Percentiles rank a stretch among this genome's conserved stretches.
These are phyloP conservation scores for Sporormia fimetaria DNA, from an alignment of 495 filamentous ascomycete genomes.

Conservation along the genomic window DNA sequence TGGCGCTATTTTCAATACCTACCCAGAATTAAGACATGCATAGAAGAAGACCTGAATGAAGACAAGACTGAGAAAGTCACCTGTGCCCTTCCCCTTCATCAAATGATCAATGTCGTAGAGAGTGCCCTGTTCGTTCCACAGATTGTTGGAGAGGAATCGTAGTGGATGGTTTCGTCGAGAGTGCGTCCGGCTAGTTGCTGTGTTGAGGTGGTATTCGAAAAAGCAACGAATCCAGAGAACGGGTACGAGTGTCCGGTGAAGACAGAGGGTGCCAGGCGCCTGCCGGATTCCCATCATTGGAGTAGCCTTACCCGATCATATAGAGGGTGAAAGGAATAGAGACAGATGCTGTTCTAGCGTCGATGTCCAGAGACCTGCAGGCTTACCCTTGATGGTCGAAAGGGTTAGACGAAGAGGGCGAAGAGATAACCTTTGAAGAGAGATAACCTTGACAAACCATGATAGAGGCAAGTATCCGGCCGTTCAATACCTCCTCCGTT, in stretches of 20 bases:
- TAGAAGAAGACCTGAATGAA: neutral
- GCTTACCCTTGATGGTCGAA: conserved; percentile 46
- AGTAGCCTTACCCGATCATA: no score
- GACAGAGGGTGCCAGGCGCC: no score
- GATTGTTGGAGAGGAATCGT: no score
- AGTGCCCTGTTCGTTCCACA: no score
- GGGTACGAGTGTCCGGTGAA: no score
- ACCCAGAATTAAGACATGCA: conserved; percentile 44
- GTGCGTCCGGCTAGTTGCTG: no score
- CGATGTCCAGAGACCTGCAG: conserved; percentile 1
- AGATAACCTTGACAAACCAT: conserved; percentile 32
- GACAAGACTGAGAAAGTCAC: conserved; percentile 12
- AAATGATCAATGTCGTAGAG: no score
- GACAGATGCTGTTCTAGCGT: neutral
- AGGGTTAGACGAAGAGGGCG: conserved; percentile 35
- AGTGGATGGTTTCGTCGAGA: no score
- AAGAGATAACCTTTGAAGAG: conserved; percentile 10
- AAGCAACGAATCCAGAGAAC: no score
- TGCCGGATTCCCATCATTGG: no score
- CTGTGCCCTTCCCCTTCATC: conserved; percentile 16
- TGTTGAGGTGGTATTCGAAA: no score
- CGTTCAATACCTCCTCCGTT: conserved; percentile 39
- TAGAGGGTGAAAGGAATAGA: neutral
- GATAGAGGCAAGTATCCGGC: conserved; percentile 5
- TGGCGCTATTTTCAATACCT: conserved; percentile 46